Conservation (phyloP, 108 stramenopile genomes). For the Skeletonema marinoi region DNA sequence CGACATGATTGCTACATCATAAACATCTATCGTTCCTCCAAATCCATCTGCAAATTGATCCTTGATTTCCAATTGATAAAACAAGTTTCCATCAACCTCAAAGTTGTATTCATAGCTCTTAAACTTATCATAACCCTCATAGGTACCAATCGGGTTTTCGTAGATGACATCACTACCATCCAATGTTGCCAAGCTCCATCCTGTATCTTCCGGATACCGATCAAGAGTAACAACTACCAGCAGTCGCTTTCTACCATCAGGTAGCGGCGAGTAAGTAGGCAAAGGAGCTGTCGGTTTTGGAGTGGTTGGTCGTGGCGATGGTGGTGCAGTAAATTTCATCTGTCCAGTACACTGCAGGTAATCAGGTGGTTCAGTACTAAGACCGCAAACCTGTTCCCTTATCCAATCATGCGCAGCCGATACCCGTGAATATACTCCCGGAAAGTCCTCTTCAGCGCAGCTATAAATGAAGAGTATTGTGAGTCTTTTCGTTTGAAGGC, state of each 20-base stretch:
- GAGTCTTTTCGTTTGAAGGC: neutral
- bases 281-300: neutral
- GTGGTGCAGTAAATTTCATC: neutral
- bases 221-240: slow-evolving; percentile 24
- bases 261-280: slow-evolving; percentile 32
- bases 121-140: slow-evolving; percentile 4
- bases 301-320: neutral
- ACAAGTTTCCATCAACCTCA: slow-evolving; percentile 21
- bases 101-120: slow-evolving; percentile 13
- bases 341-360: slow-evolving; percentile 39
- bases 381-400: slow-evolving; percentile 43
- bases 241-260: slow-evolving; percentile 43
- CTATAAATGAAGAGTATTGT: slow-evolving; percentile 4
- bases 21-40: slow-evolving; percentile 15
- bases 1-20: slow-evolving; percentile 6
- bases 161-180: slow-evolving; percentile 33
- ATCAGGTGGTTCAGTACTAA: slow-evolving; percentile 51
- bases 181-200: slow-evolving; percentile 30
- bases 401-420: slow-evolving; percentile 58
- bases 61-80: slow-evolving; percentile 34
- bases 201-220: slow-evolving; percentile 27
- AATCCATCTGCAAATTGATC: slow-evolving; percentile 36
- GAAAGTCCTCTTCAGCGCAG: slow-evolving; percentile 36
- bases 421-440: slow-evolving; percentile 61
- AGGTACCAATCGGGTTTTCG: slow-evolving; percentile 15